A percentile compares a stretch with the other conserved stretches of the same genome.
phyloP scores from a whole-genome alignment of 305 asterid genomes.

The Rubia tinctorum region DNA sequence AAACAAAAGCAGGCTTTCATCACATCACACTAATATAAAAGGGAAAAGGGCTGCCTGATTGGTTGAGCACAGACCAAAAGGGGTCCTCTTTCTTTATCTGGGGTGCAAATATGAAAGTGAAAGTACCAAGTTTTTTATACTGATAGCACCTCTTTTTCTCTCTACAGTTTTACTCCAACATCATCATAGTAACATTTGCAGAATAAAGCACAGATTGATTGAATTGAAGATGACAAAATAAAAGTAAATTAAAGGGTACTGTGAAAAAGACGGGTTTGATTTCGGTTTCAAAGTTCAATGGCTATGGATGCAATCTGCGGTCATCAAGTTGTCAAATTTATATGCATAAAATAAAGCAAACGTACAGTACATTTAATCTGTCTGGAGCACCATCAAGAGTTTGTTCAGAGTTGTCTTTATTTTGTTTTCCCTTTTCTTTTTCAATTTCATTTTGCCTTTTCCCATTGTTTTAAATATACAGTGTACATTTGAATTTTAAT shows the following conservation, averaged over 20 bases:
- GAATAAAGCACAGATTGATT: neutral
- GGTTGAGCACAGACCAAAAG: neutral
- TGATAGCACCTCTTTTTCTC: neutral
- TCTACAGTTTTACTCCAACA: neutral
- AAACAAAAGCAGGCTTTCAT: neutral
- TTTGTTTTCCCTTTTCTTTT: neutral
- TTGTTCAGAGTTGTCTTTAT: neutral
- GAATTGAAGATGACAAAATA: slow-evolving; percentile 9
- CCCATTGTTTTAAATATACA: neutral
- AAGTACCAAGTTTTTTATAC: neutral
- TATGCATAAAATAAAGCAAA: neutral
- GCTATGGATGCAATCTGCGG: neutral
- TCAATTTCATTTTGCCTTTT: neutral
- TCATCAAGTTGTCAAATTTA: slow-evolving; percentile 8
- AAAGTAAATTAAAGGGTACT: neutral
- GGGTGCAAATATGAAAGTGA: neutral
- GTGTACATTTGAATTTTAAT: neutral
- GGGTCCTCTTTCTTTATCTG: neutral
- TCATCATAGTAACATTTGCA: neutral
- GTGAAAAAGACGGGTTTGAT: slow-evolving; percentile 8
- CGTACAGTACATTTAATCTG: neutral
- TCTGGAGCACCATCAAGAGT: neutral
- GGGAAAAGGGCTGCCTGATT: neutral
- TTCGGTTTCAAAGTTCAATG: slow-evolving; percentile 12
- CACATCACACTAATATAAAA: neutral